Percentiles rank a stretch among this genome's conserved stretches.
phyloP scores from a whole-genome alignment of 2,329 filamentous ascomycete species.

The Penicillium expansum region DNA sequence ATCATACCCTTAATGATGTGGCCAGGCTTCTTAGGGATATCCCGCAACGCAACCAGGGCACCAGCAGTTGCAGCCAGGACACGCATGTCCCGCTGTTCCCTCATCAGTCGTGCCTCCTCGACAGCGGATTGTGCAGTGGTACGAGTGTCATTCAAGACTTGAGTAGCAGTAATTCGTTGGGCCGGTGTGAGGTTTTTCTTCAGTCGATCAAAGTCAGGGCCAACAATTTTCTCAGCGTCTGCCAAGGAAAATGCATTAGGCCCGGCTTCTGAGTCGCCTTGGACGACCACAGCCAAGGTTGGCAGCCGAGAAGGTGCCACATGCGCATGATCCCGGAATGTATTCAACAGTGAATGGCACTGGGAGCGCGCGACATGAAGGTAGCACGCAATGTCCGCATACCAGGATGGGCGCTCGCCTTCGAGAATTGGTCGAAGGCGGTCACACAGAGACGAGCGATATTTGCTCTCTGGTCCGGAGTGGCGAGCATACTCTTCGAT shows the following conservation, averaged over 20 bases:
- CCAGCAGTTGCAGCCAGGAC: constrained; percentile 84
- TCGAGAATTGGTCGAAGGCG: constrained; percentile 75
- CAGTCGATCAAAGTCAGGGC: constrained; percentile 79
- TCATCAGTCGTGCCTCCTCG: constrained; percentile 73
- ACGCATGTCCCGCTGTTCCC: constrained; percentile 78
- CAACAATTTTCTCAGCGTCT: constrained; percentile 84
- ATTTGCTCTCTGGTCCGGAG: constrained; percentile 32
- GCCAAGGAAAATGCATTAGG: constrained; percentile 86
- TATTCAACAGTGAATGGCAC: constrained; percentile 82
- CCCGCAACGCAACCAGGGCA: constrained; percentile 80
- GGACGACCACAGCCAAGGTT: constrained; percentile 81
- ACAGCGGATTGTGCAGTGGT: constrained; percentile 69
- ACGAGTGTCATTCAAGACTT: constrained; percentile 75
- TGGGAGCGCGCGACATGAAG: constrained; percentile 87
- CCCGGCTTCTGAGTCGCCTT: constrained; percentile 87
- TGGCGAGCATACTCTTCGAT: constrained; percentile 82
- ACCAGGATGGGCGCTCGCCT: constrained; percentile 73
- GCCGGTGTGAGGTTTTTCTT: constrained; percentile 87
- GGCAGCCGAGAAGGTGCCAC: constrained; percentile 74
- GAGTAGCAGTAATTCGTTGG: constrained; percentile 77
- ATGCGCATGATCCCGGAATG: constrained; percentile 88
- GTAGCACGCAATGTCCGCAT: constrained; percentile 86
- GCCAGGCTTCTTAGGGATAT: constrained; percentile 89
- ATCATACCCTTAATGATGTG: constrained; percentile 94
- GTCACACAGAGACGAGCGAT: constrained; percentile 46